A percentile compares a stretch with the other conserved stretches of the same genome.
Evolutionary conservation across 805 yeast genomes (phyloP).

Genomic region (Ogataea ramenticola): DNA sequence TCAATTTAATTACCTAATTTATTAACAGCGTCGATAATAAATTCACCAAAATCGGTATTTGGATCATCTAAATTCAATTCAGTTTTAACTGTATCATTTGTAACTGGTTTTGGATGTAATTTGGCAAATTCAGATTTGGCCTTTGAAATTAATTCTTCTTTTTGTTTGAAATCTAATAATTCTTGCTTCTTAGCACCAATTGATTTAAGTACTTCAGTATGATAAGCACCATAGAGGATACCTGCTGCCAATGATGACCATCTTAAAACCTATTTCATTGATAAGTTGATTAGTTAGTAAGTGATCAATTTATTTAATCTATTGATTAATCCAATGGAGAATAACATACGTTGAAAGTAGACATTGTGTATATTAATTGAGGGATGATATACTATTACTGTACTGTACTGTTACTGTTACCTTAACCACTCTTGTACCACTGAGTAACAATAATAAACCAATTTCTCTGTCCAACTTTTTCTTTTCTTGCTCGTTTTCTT

Average conservation of each 20-base stretch:
- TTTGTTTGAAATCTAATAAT: conserved; percentile 49
- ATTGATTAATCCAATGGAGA: no score
- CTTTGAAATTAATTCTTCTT: conserved; percentile 71
- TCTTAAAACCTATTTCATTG: conserved; percentile 64
- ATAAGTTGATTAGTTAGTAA: no score
- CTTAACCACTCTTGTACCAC: background rate
- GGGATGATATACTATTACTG: no score
- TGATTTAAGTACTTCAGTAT: conserved; percentile 62
- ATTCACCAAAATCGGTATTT: conserved; percentile 75
- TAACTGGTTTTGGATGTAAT: conserved; percentile 39
- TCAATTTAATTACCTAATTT: conserved; percentile 29
- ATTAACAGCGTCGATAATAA: conserved; percentile 58
- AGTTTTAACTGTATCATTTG: conserved; percentile 33
- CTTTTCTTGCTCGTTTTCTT: background rate
- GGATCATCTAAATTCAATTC: conserved; percentile 79
- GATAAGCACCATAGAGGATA: conserved; percentile 79
- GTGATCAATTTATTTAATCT: no score
- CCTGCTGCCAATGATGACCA: conserved; percentile 90
- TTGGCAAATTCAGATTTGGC: conserved; percentile 88
- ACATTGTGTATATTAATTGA: conserved; percentile 26
- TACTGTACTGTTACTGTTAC: no score
- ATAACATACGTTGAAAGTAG: conserved; percentile 40
- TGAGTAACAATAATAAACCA: no score
- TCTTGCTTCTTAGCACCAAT: conserved; percentile 54
- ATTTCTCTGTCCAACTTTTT: no score